These are phyloP conservation scores for Physaria fendleri DNA, from an alignment of 345 rosid genomes.

Conservation along the genomic window DNA sequence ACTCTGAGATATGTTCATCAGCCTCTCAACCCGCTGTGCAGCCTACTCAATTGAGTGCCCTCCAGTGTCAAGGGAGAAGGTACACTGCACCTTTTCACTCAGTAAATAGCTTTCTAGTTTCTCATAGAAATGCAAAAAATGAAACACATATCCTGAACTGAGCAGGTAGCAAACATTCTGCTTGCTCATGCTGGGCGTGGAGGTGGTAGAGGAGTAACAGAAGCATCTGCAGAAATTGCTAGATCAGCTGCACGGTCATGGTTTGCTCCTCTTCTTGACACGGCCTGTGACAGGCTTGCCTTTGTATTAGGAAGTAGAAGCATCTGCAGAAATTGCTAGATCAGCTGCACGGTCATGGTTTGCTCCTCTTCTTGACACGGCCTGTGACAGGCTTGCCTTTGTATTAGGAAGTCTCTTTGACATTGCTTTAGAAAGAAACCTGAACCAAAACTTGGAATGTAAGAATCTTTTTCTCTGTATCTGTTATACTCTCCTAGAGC, in stretches of 20 bases:
- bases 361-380: slow-evolving; percentile 93
- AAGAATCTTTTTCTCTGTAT: slow-evolving; percentile 31
- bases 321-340: slow-evolving; percentile 92
- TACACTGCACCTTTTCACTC: slow-evolving; percentile 14
- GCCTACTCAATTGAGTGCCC: slow-evolving; percentile 96
- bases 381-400: slow-evolving; percentile 88
- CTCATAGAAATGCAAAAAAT: neutral
- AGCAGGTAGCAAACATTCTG: slow-evolving; percentile 88
- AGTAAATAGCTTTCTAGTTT: neutral
- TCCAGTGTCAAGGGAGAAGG: slow-evolving; percentile 92
- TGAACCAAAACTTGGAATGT: slow-evolving; percentile 58
- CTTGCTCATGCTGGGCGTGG: slow-evolving; percentile 94
- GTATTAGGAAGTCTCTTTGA: slow-evolving; percentile 85
- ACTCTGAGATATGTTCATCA: slow-evolving; percentile 72
- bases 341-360: slow-evolving; percentile 97
- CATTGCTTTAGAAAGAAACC: slow-evolving; percentile 78
- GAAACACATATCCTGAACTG: slow-evolving; percentile 11
- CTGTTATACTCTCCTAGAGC: neutral
- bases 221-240: slow-evolving; percentile 96
- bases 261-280: slow-evolving; percentile 96
- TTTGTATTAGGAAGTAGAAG: slow-evolving; percentile 99
- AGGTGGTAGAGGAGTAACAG: slow-evolving; percentile 79
- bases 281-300: slow-evolving; percentile 89
- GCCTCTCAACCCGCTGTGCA: slow-evolving; percentile 94
- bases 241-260: slow-evolving; percentile 93